Base-by-base conservation (phyloP, 148 eudicot species). In the Limonium bicolor region DNA sequence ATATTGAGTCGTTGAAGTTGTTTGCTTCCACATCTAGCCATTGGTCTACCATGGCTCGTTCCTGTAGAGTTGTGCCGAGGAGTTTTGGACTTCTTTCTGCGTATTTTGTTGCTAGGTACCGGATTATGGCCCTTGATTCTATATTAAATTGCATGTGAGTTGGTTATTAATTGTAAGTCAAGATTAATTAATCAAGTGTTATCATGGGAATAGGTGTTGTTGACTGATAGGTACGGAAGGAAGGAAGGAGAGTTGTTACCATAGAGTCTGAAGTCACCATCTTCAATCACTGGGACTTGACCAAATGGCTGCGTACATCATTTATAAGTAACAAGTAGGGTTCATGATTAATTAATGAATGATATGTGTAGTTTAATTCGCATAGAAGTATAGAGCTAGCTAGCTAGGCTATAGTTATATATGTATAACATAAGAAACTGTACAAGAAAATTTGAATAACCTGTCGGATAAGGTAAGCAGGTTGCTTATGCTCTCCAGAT, bases 21-120 rank as follows among this genome's bases (percentile, higher is more conserved):
- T 82, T 76, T 5, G 72, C 68, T 49, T 82, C 86, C 0, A 78
- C 65, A 39, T 82, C 94, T 1, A 82, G 70, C 86, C 86, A 82
- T 37, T 82, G 86, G 36, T 82, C 77, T 10, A 78, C 71, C 13
- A 74, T 11, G 23, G 86, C 94, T 57, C 38, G 55, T 51, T 78
- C 86, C 48, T 82, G 77, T 16, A 75, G 48, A 14, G 57, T 78
- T 13, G 53, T 59, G 18, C 86, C 86, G 9, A 62, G 40, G 0
- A 82, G 77, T 7, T 69, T 71, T 8, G 37, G 53, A 9, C 63
- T 65, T 4, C 50, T 12, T 18, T 57, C 44, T 0, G 68, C 64
- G 9, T 66, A 23, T 46, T 82, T 78, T 25, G 67, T 58, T 39
- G 83, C 86, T 25, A 77, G 57, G 68, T 82, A 82, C 62, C 80